Conservation (phyloP, 2,329 filamentous ascomycete genomes). For the Talaromyces sp. region DNA sequence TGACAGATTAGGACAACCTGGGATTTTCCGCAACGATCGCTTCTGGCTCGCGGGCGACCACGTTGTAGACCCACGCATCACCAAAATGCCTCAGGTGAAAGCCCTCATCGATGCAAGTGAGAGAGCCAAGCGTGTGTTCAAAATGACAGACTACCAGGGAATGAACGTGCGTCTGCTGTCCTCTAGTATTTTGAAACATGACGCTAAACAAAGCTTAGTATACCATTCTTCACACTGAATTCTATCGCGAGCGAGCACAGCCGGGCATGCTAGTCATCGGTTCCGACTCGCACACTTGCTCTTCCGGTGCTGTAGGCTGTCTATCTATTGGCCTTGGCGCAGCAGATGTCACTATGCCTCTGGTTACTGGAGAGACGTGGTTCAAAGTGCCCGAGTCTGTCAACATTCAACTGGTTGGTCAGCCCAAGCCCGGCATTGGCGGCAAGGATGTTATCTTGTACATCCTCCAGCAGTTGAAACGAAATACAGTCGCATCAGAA, state of each 20-base stretch:
- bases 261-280: slow-evolving; percentile 42
- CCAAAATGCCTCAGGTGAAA: slow-evolving; percentile 30
- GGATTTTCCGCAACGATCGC: slow-evolving; percentile 46
- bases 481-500: slow-evolving; percentile 43
- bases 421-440: slow-evolving; percentile 32
- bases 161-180: slow-evolving; percentile 25
- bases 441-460: slow-evolving; percentile 46
- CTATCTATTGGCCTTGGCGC: slow-evolving; percentile 44
- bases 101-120: slow-evolving; percentile 34
- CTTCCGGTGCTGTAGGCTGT: slow-evolving; percentile 36
- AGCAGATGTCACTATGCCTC: slow-evolving; percentile 41
- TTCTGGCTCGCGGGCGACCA: slow-evolving; percentile 50
- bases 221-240: slow-evolving; percentile 47
- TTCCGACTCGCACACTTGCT: slow-evolving; percentile 45
- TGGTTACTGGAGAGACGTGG: slow-evolving; percentile 46
- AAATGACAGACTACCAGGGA: slow-evolving; percentile 42
- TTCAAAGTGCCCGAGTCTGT: slow-evolving; percentile 42
- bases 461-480: slow-evolving; percentile 39
- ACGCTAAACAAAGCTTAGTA: slow-evolving; percentile 12
- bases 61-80: slow-evolving; percentile 42
- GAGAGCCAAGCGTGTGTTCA: slow-evolving; percentile 34
- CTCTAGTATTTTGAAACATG: background rate
- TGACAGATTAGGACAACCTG: slow-evolving; percentile 34
- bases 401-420: slow-evolving; percentile 36
- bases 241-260: slow-evolving; percentile 40